Evolutionary conservation across 2,329 filamentous ascomycete genomes (phyloP).

Genomic region (Zymoseptoria brevis): DNA sequence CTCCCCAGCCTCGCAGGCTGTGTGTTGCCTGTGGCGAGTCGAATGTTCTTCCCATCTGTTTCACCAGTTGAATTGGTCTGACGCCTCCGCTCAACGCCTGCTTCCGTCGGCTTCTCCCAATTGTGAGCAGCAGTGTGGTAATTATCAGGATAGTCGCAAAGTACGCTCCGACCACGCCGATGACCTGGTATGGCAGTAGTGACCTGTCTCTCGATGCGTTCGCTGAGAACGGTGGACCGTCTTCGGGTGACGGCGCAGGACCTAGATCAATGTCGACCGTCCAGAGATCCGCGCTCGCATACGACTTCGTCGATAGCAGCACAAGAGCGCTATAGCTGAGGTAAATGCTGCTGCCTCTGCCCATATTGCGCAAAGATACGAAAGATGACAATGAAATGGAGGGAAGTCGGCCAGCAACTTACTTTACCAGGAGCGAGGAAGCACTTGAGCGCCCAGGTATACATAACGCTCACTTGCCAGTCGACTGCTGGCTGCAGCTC

Average conservation of each 20-base stretch:
- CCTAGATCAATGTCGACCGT: conserved; percentile 45
- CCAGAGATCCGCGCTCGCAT: conserved; percentile 25
- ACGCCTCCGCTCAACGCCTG: conserved; percentile 43
- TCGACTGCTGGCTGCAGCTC: conserved; percentile 11
- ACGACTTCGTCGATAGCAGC: conserved; percentile 16
- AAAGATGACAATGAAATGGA: background rate
- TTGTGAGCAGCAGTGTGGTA: conserved; percentile 49
- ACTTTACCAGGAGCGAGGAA: conserved; percentile 8
- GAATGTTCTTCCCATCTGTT: conserved; percentile 28
- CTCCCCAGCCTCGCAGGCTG: conserved; percentile 23
- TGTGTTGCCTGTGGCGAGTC: conserved; percentile 1
- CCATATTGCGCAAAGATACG: conserved; percentile 14
- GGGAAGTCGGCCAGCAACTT: conserved; percentile 13
- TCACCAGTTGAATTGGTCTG: conserved; percentile 52
- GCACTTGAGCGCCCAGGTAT: conserved; percentile 11
- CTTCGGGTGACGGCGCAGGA: conserved; percentile 52
- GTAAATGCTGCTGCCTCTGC: conserved; percentile 17
- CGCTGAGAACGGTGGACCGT: conserved; percentile 53
- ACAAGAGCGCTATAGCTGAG: conserved; percentile 24
- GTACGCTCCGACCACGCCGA: conserved; percentile 78
- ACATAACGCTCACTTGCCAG: conserved; percentile 6
- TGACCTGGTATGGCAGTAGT: conserved; percentile 72
- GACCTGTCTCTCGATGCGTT: conserved; percentile 52
- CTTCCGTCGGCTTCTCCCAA: conserved; percentile 38
- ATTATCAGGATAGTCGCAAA: conserved; percentile 67